Conservation (phyloP, 148 eudicot genomes). For the Amaranthus cruentus region DNA sequence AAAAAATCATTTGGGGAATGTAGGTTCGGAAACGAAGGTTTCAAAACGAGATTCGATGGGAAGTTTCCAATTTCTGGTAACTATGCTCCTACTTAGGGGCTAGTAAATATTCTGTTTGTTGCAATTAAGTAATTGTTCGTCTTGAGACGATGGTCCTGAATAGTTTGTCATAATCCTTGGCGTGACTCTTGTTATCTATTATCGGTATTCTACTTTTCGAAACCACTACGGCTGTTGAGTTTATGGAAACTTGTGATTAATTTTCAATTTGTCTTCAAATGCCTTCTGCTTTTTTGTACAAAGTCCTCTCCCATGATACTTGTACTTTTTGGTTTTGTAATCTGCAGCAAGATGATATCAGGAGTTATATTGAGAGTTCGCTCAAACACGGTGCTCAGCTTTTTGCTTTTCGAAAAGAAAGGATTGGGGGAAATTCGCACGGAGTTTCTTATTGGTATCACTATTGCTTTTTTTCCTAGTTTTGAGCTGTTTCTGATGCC, state of each 20-base stretch:
- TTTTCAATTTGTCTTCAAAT: background rate
- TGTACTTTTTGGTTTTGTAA: conserved; percentile 16
- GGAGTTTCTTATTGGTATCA: conserved; percentile 89
- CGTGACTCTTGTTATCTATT: background rate
- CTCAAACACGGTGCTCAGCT: conserved; percentile 73
- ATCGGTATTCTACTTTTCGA: background rate
- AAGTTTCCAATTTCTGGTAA: too few relatives aligned
- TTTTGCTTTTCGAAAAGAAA: conserved; percentile 79
- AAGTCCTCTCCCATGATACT: background rate
- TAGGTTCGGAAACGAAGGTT: too few relatives aligned
- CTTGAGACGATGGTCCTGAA: background rate
- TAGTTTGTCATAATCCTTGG: background rate
- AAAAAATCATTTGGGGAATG: too few relatives aligned
- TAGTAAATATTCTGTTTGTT: background rate
- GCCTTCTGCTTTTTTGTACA: background rate
- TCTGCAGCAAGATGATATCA: conserved; percentile 98
- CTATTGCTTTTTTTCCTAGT: conserved; percentile 2
- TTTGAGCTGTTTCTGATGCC: background rate
- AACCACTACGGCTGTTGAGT: background rate
- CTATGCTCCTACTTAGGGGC: too few relatives aligned
- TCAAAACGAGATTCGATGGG: too few relatives aligned
- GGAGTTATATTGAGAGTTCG: conserved; percentile 74
- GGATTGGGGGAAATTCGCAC: conserved; percentile 91
- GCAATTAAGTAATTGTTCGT: too few relatives aligned
- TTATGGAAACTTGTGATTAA: background rate